A percentile compares a stretch with the other conserved stretches of the same genome.
Conservation (phyloP, 345 rosid species). For the Arabidopsis thaliana region TAIR10.1 NC_003070.9:2720001-2720500, state of each 20-base stretch:
- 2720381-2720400: constrained; percentile 73
- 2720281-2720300: constrained; percentile 74
- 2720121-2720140: constrained; percentile 67
- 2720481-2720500: constrained; percentile 63
- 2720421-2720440: constrained; percentile 65
- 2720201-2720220: constrained; percentile 76
- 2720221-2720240: constrained; percentile 64
- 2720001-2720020: constrained; percentile 64
- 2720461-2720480: constrained; percentile 71
- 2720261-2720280: constrained; percentile 71
- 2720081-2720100: constrained; percentile 62
- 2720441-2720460: constrained; percentile 76
- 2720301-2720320: constrained; percentile 72
- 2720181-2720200: constrained; percentile 84
- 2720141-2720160: constrained; percentile 69
- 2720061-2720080: constrained; percentile 63
- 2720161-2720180: constrained; percentile 72
- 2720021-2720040: constrained; percentile 75
- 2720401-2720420: constrained; percentile 78
- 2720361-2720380: constrained; percentile 76
- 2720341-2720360: constrained; percentile 68
- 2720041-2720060: constrained; percentile 82
- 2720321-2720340: constrained; percentile 77
- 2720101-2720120: constrained; percentile 80
- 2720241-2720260: constrained; percentile 82